Evolutionary conservation across 129 eudicot genomes (phyloP), one percentile per base, ranked within the genome.

Genomic region (Cynara cardunculus): DNA sequence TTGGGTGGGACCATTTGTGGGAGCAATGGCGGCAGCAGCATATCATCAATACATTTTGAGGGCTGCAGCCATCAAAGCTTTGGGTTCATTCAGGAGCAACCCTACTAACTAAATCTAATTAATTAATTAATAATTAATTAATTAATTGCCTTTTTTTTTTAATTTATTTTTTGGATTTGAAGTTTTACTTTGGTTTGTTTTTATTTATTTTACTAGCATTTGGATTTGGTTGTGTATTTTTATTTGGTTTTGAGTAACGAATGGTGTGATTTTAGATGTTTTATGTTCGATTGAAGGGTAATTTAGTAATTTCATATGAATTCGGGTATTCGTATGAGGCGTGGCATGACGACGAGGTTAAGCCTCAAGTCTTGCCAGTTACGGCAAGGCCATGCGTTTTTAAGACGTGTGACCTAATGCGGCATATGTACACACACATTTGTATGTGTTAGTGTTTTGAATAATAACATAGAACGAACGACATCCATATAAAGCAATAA

Each of bases 1-100:
- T 84, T 90, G 92, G 95, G 95, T 90, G 22, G 95, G 95, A 74
- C 95, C 95, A 76, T 88, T 90, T 65, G 84, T 86, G 19, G 94
- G 94, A 73, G 94, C 94, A 56, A 30, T 90, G 85, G 90, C 87
- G 65, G 94, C 94, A 69, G 94, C 94, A 32, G 90, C 90, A 25
- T 90, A 90, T 84, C 94, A 90, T 69, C 94, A 89, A 74, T 89
- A 89, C 81, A 86, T 90, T 53, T 84, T 90, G 91, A 90, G 94
- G 74, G 93, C 90, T 27, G 90, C 85, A 62, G 93, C 93, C 3
- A 87, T 89, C 13, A 89, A 89, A 78, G 93, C 93, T 3, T 77
- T 89, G 86, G 93, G 90, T 59, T 89, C 93, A n/a, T 89, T 89
- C 90, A 78, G 93, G 16, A 89, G 93, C 93, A 89, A 89, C 80